Percentiles rank a stretch among this genome's conserved stretches.
phyloP scores from a whole-genome alignment of 305 asterid species.

The Plantago lanceolata region DNA sequence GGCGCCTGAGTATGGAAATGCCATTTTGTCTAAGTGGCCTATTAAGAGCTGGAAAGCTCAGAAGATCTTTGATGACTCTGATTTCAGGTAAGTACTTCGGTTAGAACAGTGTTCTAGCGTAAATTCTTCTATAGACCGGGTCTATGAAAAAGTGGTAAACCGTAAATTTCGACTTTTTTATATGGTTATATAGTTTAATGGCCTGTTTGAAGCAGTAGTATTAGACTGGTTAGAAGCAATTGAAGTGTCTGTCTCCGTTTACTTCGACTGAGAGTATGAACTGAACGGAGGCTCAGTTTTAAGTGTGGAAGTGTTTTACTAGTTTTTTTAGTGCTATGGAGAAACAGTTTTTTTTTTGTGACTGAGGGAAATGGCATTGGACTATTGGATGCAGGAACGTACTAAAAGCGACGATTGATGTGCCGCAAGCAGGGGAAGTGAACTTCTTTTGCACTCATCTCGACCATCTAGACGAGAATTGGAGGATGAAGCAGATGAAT shows the following conservation, averaged over 20 bases:
- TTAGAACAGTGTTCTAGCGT: background rate
- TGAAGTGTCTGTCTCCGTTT: too few relatives aligned
- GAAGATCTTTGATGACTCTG: slow-evolving; percentile 72
- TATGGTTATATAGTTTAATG: too few relatives aligned
- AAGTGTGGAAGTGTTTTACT: too few relatives aligned
- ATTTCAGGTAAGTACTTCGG: slow-evolving; percentile 54
- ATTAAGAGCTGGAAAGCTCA: slow-evolving; percentile 80
- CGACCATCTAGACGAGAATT: slow-evolving; percentile 80
- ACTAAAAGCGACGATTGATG: slow-evolving; percentile 85
- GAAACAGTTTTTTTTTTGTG: too few relatives aligned
- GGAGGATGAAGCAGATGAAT: slow-evolving; percentile 90
- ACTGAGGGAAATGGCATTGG: background rate
- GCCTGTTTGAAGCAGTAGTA: too few relatives aligned
- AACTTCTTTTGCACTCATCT: slow-evolving; percentile 75
- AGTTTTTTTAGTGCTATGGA: too few relatives aligned
- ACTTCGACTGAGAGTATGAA: too few relatives aligned
- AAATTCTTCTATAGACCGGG: background rate
- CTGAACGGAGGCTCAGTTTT: too few relatives aligned
- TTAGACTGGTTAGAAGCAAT: too few relatives aligned
- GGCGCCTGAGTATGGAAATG: slow-evolving; percentile 97
- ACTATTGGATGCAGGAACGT: slow-evolving; percentile 74
- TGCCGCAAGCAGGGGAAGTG: slow-evolving; percentile 72
- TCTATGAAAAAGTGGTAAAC: too few relatives aligned
- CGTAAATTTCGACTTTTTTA: too few relatives aligned
- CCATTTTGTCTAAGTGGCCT: slow-evolving; percentile 82